Percentiles rank a stretch among this genome's conserved stretches.
Evolutionary conservation across 2,329 filamentous ascomycete genomes (phyloP).

Genomic region (Pseudogymnoascus sp.): DNA sequence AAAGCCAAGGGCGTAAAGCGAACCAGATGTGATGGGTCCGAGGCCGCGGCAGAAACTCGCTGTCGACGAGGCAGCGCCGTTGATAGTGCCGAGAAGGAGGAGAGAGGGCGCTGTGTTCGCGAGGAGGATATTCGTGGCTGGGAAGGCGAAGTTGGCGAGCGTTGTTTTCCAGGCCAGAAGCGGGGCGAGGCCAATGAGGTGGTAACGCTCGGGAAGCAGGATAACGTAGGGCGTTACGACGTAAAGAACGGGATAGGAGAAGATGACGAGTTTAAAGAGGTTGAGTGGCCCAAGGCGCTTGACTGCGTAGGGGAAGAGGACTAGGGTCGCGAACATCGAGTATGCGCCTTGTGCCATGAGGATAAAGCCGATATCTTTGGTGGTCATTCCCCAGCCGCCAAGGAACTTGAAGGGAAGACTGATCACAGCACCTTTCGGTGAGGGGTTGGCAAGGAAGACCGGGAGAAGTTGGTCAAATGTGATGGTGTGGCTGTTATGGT

Average conservation of each 20-base stretch:
- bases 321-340: conserved; percentile 71
- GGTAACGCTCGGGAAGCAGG: conserved; percentile 64
- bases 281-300: conserved; percentile 68
- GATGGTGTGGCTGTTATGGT: conserved; percentile 72
- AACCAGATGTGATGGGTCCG: conserved; percentile 79
- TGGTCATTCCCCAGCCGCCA: conserved; percentile 76
- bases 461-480: conserved; percentile 92
- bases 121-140: conserved; percentile 79
- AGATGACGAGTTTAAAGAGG: conserved; percentile 73
- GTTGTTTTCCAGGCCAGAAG: conserved; percentile 88
- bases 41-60: conserved; percentile 84
- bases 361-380: conserved; percentile 78
- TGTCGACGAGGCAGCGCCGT: conserved; percentile 83
- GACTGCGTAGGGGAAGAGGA: conserved; percentile 74
- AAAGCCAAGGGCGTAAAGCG: conserved; percentile 75
- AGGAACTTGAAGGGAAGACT: conserved; percentile 78
- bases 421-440: conserved; percentile 39
- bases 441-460: conserved; percentile 62
- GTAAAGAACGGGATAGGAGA: conserved; percentile 83
- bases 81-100: conserved; percentile 81
- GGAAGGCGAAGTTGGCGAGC: conserved; percentile 84
- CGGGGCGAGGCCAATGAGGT: conserved; percentile 67
- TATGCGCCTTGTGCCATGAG: conserved; percentile 83
- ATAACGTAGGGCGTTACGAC: conserved; percentile 82
- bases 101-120: conserved; percentile 81